These are phyloP conservation scores for Amanita jacksonii DNA, from an alignment of 768 basidiomycete genomes.

Conservation along the genomic window DNA sequence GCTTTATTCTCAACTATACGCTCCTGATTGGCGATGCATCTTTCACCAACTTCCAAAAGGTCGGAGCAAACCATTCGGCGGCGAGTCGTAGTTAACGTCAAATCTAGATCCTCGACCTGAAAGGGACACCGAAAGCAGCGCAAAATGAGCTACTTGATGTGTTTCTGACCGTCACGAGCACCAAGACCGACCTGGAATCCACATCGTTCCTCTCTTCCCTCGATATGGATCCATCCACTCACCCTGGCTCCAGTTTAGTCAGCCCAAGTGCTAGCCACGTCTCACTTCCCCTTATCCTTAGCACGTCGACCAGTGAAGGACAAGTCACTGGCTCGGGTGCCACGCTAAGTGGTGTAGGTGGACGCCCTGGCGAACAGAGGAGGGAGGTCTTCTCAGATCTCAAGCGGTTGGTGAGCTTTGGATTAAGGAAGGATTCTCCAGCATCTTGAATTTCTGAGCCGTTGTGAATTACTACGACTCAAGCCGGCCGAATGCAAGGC, in stretches of 20 bases:
- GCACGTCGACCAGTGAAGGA: slow-evolving; percentile 22
- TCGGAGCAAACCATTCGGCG: slow-evolving; percentile 14
- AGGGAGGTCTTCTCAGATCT: slow-evolving; percentile 86
- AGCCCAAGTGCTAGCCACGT: slow-evolving; percentile 61
- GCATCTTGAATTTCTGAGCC: no score
- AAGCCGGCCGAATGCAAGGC: no score
- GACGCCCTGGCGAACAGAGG: slow-evolving; percentile 37
- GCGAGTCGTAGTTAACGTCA: background rate
- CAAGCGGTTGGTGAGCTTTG: slow-evolving; percentile 82
- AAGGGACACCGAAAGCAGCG: slow-evolving; percentile 78
- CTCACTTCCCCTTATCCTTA: slow-evolving; percentile 32
- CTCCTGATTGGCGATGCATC: slow-evolving; percentile 90
- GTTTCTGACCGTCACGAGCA: slow-evolving; percentile 90
- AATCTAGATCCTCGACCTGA: slow-evolving; percentile 81
- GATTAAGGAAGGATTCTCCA: slow-evolving; percentile 60
- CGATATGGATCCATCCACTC: slow-evolving; percentile 85
- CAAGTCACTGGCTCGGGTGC: slow-evolving; percentile 53
- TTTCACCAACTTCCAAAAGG: slow-evolving; percentile 98
- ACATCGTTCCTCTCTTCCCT: slow-evolving; percentile 89
- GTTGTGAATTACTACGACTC: no score
- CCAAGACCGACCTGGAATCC: slow-evolving; percentile 77
- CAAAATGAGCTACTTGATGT: slow-evolving; percentile 88
- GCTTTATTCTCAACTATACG: slow-evolving; percentile 93
- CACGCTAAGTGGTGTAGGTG: slow-evolving; percentile 24
- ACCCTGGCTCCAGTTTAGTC: slow-evolving; percentile 40